These are phyloP conservation scores for Miscanthus lutarioriparius DNA, from an alignment of 176 grass and related monocot genomes.

Conservation along the genomic window DNA sequence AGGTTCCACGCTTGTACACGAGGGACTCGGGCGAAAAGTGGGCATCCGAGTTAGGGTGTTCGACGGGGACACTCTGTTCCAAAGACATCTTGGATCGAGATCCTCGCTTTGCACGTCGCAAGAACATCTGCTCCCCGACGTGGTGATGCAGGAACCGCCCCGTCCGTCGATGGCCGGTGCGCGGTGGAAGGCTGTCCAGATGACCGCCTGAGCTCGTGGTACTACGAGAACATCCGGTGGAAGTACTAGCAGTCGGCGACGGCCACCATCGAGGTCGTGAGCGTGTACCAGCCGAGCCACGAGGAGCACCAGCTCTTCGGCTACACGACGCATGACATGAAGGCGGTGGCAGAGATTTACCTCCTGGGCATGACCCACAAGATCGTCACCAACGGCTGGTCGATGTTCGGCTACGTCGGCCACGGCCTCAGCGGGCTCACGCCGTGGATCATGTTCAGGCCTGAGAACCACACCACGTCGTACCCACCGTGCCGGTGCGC, in stretches of 20 bases:
- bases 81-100: no score
- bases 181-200: no score
- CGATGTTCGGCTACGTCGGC: constrained; percentile 53
- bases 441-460: constrained; percentile 60
- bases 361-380: constrained; percentile 51
- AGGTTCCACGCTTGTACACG: no score
- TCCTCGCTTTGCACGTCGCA: no score
- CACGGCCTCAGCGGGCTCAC: constrained; percentile 45
- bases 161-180: no score
- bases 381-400: constrained; percentile 56
- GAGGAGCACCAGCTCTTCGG: constrained; percentile 54
- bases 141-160: no score
- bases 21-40: no score
- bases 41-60: no score
- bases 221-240: constrained; percentile 59
- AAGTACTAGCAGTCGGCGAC: constrained; percentile 59
- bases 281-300: constrained; percentile 72
- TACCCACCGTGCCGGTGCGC: constrained; percentile 35
- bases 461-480: constrained; percentile 27
- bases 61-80: no score
- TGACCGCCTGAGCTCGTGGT: constrained; percentile 45
- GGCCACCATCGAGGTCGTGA: constrained; percentile 44
- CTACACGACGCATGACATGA: constrained; percentile 54
- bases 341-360: constrained; percentile 65
- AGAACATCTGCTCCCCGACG: no score